A percentile compares a stretch with the other conserved stretches of the same genome.
Conservation (phyloP, 2,329 filamentous ascomycete genomes). For the Karstenula rhodostoma region DNA sequence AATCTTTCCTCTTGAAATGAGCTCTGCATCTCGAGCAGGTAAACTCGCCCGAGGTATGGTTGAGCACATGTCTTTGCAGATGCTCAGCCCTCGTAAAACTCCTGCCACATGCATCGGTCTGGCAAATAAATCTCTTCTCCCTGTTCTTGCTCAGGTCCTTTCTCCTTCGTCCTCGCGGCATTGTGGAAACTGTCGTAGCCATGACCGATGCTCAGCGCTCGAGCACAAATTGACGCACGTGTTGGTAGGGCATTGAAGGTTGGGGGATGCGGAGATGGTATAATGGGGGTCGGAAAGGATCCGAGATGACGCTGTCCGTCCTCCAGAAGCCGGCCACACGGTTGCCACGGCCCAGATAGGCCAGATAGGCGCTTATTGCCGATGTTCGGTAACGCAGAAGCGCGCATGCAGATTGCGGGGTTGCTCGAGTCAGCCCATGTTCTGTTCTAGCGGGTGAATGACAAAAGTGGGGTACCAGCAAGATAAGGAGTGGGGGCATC, state of each 20-base stretch:
- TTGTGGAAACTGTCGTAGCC: conserved; percentile 45
- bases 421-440: conserved; percentile 4
- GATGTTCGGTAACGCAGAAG: background rate
- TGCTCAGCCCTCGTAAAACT: conserved; percentile 95
- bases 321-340: background rate
- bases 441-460: background rate
- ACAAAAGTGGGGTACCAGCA: conserved; percentile 14
- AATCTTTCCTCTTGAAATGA: conserved; percentile 68
- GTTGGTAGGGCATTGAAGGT: conserved; percentile 34
- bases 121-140: conserved; percentile 71
- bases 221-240: conserved; percentile 16
- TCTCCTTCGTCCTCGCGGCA: conserved; percentile 71
- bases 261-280: conserved; percentile 34
- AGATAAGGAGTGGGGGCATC: conserved; percentile 19
- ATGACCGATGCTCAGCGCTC: conserved; percentile 20
- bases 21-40: conserved; percentile 67
- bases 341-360: conserved; percentile 16
- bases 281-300: conserved; percentile 34
- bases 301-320: background rate
- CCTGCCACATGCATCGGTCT: conserved; percentile 85
- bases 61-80: conserved; percentile 92
- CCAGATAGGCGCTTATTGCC: conserved; percentile 12
- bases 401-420: conserved; percentile 13
- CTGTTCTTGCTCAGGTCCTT: conserved; percentile 49
- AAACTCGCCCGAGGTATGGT: conserved; percentile 69